A percentile compares a stretch with the other conserved stretches of the same genome.
phyloP scores from a whole-genome alignment of 257 asterid genomes.

The Rauvolfia tetraphylla region DNA sequence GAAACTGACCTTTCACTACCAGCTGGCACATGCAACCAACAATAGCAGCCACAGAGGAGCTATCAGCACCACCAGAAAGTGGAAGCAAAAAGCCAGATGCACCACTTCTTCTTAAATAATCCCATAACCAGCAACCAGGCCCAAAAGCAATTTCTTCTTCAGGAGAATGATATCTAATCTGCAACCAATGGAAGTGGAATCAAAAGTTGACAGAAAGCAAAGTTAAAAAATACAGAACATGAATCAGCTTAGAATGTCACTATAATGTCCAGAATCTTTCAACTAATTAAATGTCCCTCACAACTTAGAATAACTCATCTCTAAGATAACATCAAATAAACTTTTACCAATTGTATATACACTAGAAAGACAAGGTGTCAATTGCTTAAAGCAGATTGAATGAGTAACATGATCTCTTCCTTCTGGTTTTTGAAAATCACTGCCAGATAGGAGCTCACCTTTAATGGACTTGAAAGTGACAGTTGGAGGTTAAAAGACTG shows the following conservation, averaged over 20 bases:
- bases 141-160: constrained; percentile 97
- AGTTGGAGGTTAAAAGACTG: constrained; percentile 64
- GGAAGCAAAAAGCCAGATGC: constrained; percentile 97
- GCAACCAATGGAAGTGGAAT: constrained; percentile 11
- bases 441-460: constrained; percentile 42
- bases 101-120: constrained; percentile 91
- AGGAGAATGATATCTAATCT: constrained; percentile 87
- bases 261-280: neutral
- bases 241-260: neutral
- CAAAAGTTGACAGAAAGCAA: neutral
- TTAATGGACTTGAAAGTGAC: constrained; percentile 80
- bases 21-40: constrained; percentile 99
- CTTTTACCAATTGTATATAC: neutral
- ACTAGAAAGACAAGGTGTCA: neutral
- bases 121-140: constrained; percentile 99
- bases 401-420: neutral
- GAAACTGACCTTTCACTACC: constrained; percentile 70
- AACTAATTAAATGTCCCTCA: neutral
- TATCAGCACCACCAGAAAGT: constrained; percentile 95
- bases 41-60: constrained; percentile 95
- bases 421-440: too few relatives aligned
- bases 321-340: neutral
- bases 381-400: neutral
- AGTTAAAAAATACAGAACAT: neutral
- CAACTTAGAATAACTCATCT: neutral